Evolutionary conservation across 208 protist species (phyloP).

Genomic region (Eutreptiella sp.): DNA sequence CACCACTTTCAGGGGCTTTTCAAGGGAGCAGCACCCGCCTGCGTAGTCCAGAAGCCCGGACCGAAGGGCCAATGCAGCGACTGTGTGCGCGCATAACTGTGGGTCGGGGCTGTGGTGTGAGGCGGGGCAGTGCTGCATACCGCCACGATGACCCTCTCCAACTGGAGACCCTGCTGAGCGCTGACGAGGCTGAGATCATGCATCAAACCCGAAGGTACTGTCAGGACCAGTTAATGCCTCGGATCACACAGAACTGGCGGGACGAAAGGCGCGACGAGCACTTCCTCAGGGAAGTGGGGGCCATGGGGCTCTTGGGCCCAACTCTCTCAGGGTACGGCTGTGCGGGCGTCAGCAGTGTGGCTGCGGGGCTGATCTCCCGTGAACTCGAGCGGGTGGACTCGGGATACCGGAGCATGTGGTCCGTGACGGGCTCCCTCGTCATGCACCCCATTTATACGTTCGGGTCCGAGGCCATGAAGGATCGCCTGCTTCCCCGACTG

Average conservation of each 20-base stretch:
- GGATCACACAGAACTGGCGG: conserved; percentile 52
- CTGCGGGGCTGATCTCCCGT: conserved; percentile 71
- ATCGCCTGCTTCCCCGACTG: conserved; percentile 55
- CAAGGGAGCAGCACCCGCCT: too few species aligned
- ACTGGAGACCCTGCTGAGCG: conserved; percentile 47
- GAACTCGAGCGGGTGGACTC: conserved; percentile 75
- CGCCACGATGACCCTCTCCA: conserved; percentile 38
- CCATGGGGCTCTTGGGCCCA: conserved; percentile 62
- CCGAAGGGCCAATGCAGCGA: too few species aligned
- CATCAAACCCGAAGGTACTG: conserved; percentile 48
- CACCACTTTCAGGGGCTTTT: too few species aligned
- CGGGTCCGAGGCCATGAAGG: conserved; percentile 63
- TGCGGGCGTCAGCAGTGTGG: conserved; percentile 57
- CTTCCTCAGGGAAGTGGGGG: conserved; percentile 73
- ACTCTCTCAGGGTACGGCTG: conserved; percentile 73
- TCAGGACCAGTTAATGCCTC: conserved; percentile 55
- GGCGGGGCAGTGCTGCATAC: too few species aligned
- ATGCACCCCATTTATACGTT: conserved; percentile 82
- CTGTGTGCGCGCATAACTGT: too few species aligned
- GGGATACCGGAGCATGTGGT: conserved; percentile 78
- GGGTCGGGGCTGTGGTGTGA: too few species aligned
- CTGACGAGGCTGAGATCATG: conserved; percentile 53
- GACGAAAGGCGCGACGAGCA: conserved; percentile 58
- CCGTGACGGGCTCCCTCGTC: conserved; percentile 81
- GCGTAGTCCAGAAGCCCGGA: too few species aligned